Conservation (phyloP, 441 rosid genomes). For the Adansonia grandidieri region DNA sequence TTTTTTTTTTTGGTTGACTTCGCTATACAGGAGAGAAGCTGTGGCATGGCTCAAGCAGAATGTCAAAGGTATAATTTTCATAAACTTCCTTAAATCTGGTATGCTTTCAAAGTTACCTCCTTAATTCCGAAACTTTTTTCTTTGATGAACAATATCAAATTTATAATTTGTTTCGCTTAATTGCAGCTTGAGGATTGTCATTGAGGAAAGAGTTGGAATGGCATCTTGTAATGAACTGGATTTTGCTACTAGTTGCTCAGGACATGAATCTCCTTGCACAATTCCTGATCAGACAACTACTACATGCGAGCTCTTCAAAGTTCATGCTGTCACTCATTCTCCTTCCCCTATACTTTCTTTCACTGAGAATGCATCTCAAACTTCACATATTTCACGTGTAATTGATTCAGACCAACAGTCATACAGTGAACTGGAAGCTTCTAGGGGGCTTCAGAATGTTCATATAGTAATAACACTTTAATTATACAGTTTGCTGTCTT, state of each 20-base stretch:
- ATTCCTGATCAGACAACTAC: conserved; percentile 25
- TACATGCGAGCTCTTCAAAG: conserved; percentile 23
- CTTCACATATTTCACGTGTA: conserved; percentile 57
- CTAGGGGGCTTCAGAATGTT: conserved; percentile 58
- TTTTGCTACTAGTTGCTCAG: conserved; percentile 22
- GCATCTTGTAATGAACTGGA: conserved; percentile 13
- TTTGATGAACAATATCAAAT: not conserved
- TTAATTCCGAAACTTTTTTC: not conserved
- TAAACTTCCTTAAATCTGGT: not conserved
- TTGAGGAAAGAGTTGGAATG: conserved; percentile 28
- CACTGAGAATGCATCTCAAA: conserved; percentile 51
- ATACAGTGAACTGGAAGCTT: conserved; percentile 36
- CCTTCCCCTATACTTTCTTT: conserved; percentile 71
- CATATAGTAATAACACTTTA: conserved; percentile 41
- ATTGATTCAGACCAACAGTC: conserved; percentile 40
- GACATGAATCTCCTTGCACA: conserved; percentile 27
- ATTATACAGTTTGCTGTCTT: conserved; percentile 1
- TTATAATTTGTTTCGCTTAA: not conserved
- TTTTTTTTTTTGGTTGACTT: not conserved
- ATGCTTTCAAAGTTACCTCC: conserved; percentile 10
- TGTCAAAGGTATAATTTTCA: conserved; percentile 26
- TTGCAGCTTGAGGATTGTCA: conserved; percentile 21
- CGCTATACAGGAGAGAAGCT: conserved; percentile 13
- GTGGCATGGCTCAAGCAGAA: conserved; percentile 18
- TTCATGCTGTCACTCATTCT: conserved; percentile 60